Percentiles rank a stretch among this genome's conserved stretches.
Evolutionary conservation across 495 filamentous ascomycete genomes (phyloP).

Genomic region (Achaetomiella virescens): DNA sequence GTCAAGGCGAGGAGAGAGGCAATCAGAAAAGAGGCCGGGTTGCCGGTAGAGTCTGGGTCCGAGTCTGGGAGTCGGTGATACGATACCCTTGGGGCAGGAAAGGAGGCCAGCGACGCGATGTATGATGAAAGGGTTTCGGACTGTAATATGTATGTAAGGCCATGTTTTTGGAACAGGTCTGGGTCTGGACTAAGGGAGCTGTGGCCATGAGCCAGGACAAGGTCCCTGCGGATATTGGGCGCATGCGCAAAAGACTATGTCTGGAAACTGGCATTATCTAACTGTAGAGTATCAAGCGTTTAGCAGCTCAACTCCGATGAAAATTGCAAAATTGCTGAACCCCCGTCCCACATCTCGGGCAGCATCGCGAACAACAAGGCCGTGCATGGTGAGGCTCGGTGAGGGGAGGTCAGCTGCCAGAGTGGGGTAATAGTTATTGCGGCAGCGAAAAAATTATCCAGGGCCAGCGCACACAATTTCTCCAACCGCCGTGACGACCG

Average conservation of each 20-base stretch:
- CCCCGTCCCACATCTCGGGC: not conserved
- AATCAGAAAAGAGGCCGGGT: conserved; percentile 46
- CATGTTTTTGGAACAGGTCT: no score
- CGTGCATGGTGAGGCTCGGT: conserved; percentile 15
- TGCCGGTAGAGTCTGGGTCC: conserved; percentile 13
- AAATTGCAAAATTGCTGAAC: not conserved
- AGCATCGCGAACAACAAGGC: not conserved
- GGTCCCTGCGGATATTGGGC: no score
- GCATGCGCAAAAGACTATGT: no score
- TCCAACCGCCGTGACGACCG: conserved; percentile 29
- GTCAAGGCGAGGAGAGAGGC: conserved; percentile 57
- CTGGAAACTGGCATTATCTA: no score
- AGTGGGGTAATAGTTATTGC: conserved; percentile 33
- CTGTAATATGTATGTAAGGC: conserved; percentile 6
- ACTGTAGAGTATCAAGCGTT: no score
- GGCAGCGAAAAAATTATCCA: conserved; percentile 32
- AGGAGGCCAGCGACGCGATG: not conserved
- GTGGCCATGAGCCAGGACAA: no score
- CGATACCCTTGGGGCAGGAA: not conserved
- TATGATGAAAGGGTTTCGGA: no score
- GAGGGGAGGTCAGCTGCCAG: conserved; percentile 13
- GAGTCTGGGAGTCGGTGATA: not conserved
- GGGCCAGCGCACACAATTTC: conserved; percentile 35
- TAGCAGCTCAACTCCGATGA: no score
- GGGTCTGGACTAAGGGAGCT: no score